These are phyloP conservation scores for Seiridium unicorne DNA, from an alignment of 2,329 filamentous ascomycete species.

Conservation along the genomic window DNA sequence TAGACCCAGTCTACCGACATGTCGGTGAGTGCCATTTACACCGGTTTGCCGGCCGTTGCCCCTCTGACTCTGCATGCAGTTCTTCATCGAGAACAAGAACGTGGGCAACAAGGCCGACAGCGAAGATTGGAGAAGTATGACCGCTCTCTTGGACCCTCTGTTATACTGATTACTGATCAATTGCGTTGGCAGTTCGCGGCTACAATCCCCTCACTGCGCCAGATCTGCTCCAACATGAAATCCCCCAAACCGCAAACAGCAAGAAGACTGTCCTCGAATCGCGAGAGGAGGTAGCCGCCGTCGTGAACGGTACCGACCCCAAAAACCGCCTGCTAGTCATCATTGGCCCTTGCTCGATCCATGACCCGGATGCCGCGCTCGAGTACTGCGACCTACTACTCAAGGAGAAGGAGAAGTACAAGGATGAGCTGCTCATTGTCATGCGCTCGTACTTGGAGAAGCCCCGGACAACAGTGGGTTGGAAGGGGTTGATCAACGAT, in stretches of 20 bases:
- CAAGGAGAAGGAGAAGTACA: conserved; percentile 81
- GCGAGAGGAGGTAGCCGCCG: conserved; percentile 63
- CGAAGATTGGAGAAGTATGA: conserved; percentile 80
- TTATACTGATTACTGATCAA: background rate
- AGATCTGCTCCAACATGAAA: conserved; percentile 92
- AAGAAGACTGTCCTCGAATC: conserved; percentile 60
- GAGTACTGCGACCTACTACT: conserved; percentile 89
- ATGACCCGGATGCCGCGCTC: conserved; percentile 86
- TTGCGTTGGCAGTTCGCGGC: conserved; percentile 62
- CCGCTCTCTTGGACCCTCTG: conserved; percentile 10
- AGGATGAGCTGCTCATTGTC: conserved; percentile 86
- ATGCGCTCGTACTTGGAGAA: conserved; percentile 99
- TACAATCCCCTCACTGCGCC: conserved; percentile 93
- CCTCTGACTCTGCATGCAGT: conserved; percentile 32
- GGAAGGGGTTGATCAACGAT: conserved; percentile 99
- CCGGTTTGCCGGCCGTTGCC: background rate
- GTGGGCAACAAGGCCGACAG: conserved; percentile 72
- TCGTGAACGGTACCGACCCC: conserved; percentile 66
- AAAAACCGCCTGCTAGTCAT: conserved; percentile 67
- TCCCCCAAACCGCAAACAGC: conserved; percentile 58
- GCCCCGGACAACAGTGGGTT: conserved; percentile 94
- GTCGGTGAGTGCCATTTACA: conserved; percentile 4
- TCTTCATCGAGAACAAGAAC: conserved; percentile 76
- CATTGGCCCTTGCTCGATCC: conserved; percentile 94
- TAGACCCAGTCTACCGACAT: background rate